These are phyloP conservation scores for Fusarium fujikuroi DNA, from an alignment of 2,329 filamentous ascomycete genomes.

Conservation along the genomic window DNA sequence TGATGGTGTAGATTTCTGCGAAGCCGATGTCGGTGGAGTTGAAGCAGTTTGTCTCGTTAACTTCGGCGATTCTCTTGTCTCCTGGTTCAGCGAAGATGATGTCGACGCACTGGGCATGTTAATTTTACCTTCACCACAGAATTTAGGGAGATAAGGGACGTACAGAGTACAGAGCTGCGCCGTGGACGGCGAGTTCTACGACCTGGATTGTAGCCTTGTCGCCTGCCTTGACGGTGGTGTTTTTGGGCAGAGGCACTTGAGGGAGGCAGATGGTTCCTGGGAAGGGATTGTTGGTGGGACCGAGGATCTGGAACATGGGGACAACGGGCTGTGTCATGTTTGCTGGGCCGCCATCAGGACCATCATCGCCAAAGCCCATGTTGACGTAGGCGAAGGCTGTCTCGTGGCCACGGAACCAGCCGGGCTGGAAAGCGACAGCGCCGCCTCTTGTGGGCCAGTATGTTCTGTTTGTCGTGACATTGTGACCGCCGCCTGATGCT, in stretches of 20 bases:
- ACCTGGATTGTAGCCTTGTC: constrained; percentile 92
- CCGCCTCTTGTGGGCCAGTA: constrained; percentile 91
- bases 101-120: constrained; percentile 79
- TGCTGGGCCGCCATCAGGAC: constrained; percentile 70
- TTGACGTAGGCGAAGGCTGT: constrained; percentile 90
- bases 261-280: constrained; percentile 89
- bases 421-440: constrained; percentile 89
- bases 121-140: not conserved
- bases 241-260: constrained; percentile 83
- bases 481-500: constrained; percentile 81
- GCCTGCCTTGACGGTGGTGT: constrained; percentile 77
- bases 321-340: constrained; percentile 93
- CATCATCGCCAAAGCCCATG: constrained; percentile 81
- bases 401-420: constrained; percentile 92
- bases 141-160: constrained; percentile 41
- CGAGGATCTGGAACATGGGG: constrained; percentile 81
- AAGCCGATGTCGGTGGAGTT: constrained; percentile 84
- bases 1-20: constrained; percentile 78
- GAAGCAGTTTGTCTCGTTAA: constrained; percentile 87
- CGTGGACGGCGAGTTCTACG: constrained; percentile 84
- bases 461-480: constrained; percentile 81
- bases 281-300: constrained; percentile 85
- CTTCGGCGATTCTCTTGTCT: constrained; percentile 72
- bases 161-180: constrained; percentile 84
- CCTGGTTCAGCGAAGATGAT: constrained; percentile 87